Evolutionary conservation across 2,329 filamentous ascomycete species (phyloP), one percentile per base, ranked within the genome.

Genomic region (Fusarium sp.): DNA sequence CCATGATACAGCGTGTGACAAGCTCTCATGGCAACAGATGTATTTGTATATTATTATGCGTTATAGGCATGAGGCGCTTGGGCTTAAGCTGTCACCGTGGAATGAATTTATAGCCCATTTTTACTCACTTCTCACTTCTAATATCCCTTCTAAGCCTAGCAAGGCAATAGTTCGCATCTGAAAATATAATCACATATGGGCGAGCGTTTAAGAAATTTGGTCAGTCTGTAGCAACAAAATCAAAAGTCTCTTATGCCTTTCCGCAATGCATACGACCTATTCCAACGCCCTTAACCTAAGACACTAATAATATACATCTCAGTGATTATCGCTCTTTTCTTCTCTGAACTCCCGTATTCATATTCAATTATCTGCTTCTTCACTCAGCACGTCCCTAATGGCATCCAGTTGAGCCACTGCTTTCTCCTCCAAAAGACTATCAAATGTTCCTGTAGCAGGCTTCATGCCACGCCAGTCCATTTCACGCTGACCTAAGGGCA

Each of bases 381-480:
- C 87, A 63, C 81, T 82, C 64, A 91, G 79, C 45, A 90, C 85
- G 71, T 85, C 84, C 74, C 85, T 84, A 20, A 90, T 86, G 8
- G 86, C 87, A 75, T 88, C 87, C 75, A 96, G 82, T 79, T 95
- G 90, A 62, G 81, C 85, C 30, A 95, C 84, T 10, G 96, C 89
- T 82, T 91, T 93, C 77, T 92, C 89, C 80, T 97, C 93, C 56
- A 97, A 83, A 75, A 88, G 81, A 78, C 87, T 95, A 76, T 91
- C 89, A 6, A 85, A 42, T 78, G 78, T 78, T 18, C 78, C 78
- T 12, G 77, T 70, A 52, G 76, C 79, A 20, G 78, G 78, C 73
- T 83, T 85, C 67, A 78, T 82, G 11, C 79, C 80, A 61, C 84
- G 80, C 87, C 88, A 90, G 71, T 91, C 90, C 45, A 88, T 84